Evolutionary conservation across 805 yeast species (phyloP).

Genomic region (Zygotorulaspora florentina): DNA sequence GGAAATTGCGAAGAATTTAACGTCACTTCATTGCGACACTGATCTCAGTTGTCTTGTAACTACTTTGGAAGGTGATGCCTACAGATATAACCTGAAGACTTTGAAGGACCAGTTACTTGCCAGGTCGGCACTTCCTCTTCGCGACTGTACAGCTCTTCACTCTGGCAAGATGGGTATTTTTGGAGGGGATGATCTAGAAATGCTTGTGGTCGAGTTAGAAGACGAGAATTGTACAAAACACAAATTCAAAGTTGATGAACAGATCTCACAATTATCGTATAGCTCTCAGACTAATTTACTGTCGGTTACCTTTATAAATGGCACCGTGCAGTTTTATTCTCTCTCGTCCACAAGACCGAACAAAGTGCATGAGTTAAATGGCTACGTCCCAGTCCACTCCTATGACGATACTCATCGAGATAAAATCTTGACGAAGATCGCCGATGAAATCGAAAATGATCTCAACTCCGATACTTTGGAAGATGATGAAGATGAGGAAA

Average conservation of each 20-base stretch:
- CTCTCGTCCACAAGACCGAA: slow-evolving; percentile 52
- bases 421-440: slow-evolving; percentile 10
- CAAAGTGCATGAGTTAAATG: slow-evolving; percentile 42
- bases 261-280: slow-evolving; percentile 52
- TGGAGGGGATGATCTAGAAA: slow-evolving; percentile 65
- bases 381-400: slow-evolving; percentile 35
- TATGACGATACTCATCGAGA: slow-evolving; percentile 31
- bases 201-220: slow-evolving; percentile 44
- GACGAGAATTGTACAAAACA: slow-evolving; percentile 24
- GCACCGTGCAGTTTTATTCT: slow-evolving; percentile 51
- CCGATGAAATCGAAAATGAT: slow-evolving; percentile 20
- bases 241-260: slow-evolving; percentile 46
- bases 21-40: slow-evolving; percentile 31
- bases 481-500: slow-evolving; percentile 35
- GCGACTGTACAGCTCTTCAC: slow-evolving; percentile 56
- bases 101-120: slow-evolving; percentile 38
- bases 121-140: slow-evolving; percentile 33
- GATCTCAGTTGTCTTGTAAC: slow-evolving; percentile 22
- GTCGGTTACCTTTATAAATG: slow-evolving; percentile 56
- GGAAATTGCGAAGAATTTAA: slow-evolving; percentile 47
- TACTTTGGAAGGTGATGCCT: slow-evolving; percentile 28
- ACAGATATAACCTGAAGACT: slow-evolving; percentile 18
- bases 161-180: slow-evolving; percentile 54
- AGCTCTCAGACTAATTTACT: slow-evolving; percentile 53
- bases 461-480: slow-evolving; percentile 42